Conservation (phyloP, 768 basidiomycete species). For the Brasilioporus rufonigricans region DNA sequence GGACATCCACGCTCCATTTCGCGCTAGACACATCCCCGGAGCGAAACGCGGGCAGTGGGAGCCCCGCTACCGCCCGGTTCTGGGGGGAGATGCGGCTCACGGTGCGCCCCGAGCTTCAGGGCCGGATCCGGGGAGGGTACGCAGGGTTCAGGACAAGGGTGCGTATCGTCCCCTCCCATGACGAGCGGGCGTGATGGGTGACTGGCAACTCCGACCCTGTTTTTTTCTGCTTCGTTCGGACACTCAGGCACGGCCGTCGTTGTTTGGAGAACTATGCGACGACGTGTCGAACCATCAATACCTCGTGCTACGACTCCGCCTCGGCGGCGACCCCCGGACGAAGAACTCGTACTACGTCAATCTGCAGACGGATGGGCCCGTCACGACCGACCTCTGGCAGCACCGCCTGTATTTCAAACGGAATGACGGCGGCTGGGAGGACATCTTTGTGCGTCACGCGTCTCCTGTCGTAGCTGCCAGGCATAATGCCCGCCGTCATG, state of each 20-base stretch:
- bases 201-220: background rate
- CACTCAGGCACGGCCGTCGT: slow-evolving; percentile 67
- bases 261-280: slow-evolving; percentile 85
- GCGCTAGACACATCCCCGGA: slow-evolving; percentile 58
- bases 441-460: slow-evolving; percentile 64
- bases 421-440: slow-evolving; percentile 71
- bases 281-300: slow-evolving; percentile 82
- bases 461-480: background rate
- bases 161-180: slow-evolving; percentile 5
- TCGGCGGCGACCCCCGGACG: slow-evolving; percentile 72
- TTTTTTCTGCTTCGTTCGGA: background rate
- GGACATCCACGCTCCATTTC: slow-evolving; percentile 75
- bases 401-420: slow-evolving; percentile 82
- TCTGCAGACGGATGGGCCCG: slow-evolving; percentile 82
- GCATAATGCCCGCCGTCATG: too few species aligned
- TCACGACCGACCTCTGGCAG: slow-evolving; percentile 90
- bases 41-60: slow-evolving; percentile 44
- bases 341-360: slow-evolving; percentile 91
- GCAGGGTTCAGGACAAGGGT: slow-evolving; percentile 90
- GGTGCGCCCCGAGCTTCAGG: slow-evolving; percentile 65
- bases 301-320: slow-evolving; percentile 75
- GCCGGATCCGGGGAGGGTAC: slow-evolving; percentile 79
- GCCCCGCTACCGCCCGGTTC: slow-evolving; percentile 61
- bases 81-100: slow-evolving; percentile 76
- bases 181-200: background rate